Percentiles rank a stretch among this genome's conserved stretches.
These are phyloP conservation scores for Porcisia deanei DNA, from an alignment of 208 protist species.

Conservation along the genomic window DNA sequence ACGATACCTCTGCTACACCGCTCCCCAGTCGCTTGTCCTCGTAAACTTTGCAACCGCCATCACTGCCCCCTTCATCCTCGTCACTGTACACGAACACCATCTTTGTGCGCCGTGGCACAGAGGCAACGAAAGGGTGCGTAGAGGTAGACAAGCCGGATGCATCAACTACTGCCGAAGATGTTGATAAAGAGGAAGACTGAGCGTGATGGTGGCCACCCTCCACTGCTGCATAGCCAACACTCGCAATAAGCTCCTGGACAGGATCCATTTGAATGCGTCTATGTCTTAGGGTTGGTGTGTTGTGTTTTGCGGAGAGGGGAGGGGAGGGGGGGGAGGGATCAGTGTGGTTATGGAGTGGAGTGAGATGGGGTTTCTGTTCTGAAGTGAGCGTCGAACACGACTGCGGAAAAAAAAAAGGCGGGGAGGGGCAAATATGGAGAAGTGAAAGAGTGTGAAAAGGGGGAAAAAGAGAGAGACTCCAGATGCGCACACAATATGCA, in stretches of 20 bases:
- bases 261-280: conserved; percentile 21
- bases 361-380: neutral
- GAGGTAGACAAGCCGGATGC: neutral
- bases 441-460: neutral
- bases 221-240: conserved; percentile 6
- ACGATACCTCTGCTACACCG: conserved; percentile 4
- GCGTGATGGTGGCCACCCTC: neutral
- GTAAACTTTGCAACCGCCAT: conserved; percentile 29
- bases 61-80: conserved; percentile 67
- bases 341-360: no score
- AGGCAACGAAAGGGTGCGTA: neutral
- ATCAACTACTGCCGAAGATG: neutral
- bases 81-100: conserved; percentile 82
- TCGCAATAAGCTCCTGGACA: conserved; percentile 16
- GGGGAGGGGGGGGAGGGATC: neutral
- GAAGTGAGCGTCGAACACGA: neutral
- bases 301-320: no score
- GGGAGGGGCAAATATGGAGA: neutral
- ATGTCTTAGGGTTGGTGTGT: neutral
- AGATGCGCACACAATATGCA: neutral
- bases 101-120: conserved; percentile 32
- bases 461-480: neutral
- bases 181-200: neutral
- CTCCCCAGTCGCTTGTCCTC: neutral
- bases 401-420: neutral